A percentile compares a stretch with the other conserved stretches of the same genome.
phyloP scores from a whole-genome alignment of 345 rosid species.

The Linum tenue region DNA sequence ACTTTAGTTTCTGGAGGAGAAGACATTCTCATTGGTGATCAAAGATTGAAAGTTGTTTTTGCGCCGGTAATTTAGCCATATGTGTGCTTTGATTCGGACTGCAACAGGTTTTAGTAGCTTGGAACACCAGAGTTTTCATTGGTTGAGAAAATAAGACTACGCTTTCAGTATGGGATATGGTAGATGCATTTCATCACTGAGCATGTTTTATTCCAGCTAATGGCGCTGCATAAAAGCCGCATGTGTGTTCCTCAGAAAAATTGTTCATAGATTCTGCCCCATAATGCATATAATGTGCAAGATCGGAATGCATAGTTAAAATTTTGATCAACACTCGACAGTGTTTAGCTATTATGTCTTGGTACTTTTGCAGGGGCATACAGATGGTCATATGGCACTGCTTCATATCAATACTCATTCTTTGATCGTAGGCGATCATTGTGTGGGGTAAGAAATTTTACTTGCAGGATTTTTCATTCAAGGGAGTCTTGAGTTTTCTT shows the following conservation, averaged over 20 bases:
- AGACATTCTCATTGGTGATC: slow-evolving; percentile 68
- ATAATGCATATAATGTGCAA: too few relatives aligned
- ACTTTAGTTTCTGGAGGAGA: slow-evolving; percentile 70
- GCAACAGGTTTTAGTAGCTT: not conserved
- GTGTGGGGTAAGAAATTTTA: slow-evolving; percentile 62
- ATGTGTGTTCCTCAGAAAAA: not conserved
- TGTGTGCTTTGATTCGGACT: not conserved
- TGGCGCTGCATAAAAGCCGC: not conserved
- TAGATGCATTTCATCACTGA: not conserved
- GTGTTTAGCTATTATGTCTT: not conserved
- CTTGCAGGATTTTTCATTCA: slow-evolving; percentile 1
- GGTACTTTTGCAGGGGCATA: slow-evolving; percentile 58
- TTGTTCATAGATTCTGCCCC: not conserved
- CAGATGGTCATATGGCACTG: slow-evolving; percentile 79
- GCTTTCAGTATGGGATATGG: too few relatives aligned
- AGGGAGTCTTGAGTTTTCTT: not conserved
- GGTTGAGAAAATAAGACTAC: too few relatives aligned
- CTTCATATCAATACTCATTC: slow-evolving; percentile 56
- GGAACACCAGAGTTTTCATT: not conserved
- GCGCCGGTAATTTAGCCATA: slow-evolving; percentile 48
- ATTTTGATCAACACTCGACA: not conserved
- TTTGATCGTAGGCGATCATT: slow-evolving; percentile 83
- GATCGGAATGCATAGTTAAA: too few relatives aligned
- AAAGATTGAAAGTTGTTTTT: slow-evolving; percentile 48
- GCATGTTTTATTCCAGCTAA: not conserved